phyloP scores from a whole-genome alignment of 352 stramenopile genomes.

The Phytopythium boreale region DNA sequence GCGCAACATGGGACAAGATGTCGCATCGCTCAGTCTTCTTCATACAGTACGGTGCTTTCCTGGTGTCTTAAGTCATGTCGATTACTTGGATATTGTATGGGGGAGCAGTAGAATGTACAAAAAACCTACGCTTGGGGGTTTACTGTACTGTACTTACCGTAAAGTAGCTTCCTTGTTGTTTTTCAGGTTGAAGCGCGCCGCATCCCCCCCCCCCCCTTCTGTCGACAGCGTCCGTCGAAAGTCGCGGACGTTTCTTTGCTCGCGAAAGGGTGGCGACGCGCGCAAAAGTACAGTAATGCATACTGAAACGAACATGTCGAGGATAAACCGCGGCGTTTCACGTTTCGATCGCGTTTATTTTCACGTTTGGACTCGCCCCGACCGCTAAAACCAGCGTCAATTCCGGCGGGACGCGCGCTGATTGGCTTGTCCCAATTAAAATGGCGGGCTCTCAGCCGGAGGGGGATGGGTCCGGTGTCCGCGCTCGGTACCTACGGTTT shows the following conservation, averaged over 20 bases:
- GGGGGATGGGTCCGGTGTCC: background rate
- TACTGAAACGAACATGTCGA: background rate
- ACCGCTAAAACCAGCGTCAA: background rate
- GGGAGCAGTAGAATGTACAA: no score
- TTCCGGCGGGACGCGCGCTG: constrained; percentile 5
- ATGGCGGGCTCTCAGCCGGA: constrained; percentile 8
- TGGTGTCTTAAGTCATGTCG: no score
- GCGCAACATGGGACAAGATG: no score
- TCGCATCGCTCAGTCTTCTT: no score
- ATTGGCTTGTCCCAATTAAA: constrained; percentile 30
- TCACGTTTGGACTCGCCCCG: background rate
- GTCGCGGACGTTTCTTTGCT: background rate
- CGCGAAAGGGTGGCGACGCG: constrained; percentile 1
- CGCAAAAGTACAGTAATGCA: background rate
- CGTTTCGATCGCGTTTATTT: background rate
- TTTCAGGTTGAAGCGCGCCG: background rate
- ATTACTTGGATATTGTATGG: no score
- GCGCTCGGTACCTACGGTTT: constrained; percentile 6
- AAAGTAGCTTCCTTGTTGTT: no score
- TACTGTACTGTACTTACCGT: no score
- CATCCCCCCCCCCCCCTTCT: background rate
- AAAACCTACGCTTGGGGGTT: no score
- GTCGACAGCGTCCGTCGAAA: background rate
- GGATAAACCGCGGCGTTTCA: background rate
- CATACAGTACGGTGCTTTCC: no score